Evolutionary conservation across 2,329 filamentous ascomycete species (phyloP).

Genomic region (Bipolaris oryzae): DNA sequence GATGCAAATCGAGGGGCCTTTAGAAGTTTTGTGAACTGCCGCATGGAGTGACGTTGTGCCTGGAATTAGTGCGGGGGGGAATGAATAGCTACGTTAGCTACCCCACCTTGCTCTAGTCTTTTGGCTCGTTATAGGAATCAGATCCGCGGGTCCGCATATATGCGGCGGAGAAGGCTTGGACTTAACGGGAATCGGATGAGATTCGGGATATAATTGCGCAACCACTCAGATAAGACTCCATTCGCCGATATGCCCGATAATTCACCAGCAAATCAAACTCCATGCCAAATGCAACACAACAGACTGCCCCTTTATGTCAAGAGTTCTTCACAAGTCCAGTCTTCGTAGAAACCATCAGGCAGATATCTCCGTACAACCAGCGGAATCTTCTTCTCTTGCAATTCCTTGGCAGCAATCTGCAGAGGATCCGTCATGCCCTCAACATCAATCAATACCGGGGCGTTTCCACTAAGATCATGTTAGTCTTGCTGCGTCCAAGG

Average conservation of each 20-base stretch:
- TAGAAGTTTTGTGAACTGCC: conserved; percentile 32
- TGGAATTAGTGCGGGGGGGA: conserved; percentile 41
- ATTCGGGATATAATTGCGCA: conserved; percentile 41
- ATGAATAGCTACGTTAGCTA: conserved; percentile 32
- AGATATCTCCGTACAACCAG: conserved; percentile 93
- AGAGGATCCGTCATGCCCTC: conserved; percentile 98
- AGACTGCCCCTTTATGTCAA: conserved; percentile 52
- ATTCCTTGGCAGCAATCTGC: conserved; percentile 96
- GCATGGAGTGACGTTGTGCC: conserved; percentile 41
- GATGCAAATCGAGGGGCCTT: conserved; percentile 19
- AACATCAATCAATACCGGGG: conserved; percentile 92
- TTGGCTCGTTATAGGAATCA: conserved; percentile 30
- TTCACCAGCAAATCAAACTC: conserved; percentile 41
- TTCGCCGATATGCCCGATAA: conserved; percentile 42
- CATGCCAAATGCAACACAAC: conserved; percentile 40
- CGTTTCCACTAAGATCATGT: conserved; percentile 77
- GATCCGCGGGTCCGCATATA: conserved; percentile 44
- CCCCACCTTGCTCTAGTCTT: conserved; percentile 40
- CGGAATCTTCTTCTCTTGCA: conserved; percentile 98
- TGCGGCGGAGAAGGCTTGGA: conserved; percentile 32
- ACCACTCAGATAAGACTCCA: conserved; percentile 36
- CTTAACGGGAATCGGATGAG: conserved; percentile 39
- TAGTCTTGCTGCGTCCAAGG: conserved; percentile 12
- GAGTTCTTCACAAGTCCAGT: conserved; percentile 98
- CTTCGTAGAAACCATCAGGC: conserved; percentile 98